Conservation (phyloP, 2,329 filamentous ascomycete species). For the Aspergillus sp. region DNA sequence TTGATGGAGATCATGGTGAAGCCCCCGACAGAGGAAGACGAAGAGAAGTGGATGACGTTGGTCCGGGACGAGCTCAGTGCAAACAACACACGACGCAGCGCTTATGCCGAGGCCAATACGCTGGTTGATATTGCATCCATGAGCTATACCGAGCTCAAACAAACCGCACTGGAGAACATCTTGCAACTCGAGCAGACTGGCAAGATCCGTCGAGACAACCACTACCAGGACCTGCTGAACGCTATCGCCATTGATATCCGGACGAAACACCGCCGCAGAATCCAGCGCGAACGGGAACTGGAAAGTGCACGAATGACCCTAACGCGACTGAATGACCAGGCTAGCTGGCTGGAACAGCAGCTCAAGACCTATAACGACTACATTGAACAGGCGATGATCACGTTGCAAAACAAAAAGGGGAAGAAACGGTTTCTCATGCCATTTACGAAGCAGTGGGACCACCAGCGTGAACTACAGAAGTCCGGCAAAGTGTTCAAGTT, state of each 20-base stretch:
- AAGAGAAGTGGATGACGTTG: slow-evolving; percentile 79
- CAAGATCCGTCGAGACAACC: slow-evolving; percentile 80
- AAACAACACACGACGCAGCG: slow-evolving; percentile 69
- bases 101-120: slow-evolving; percentile 82
- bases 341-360: slow-evolving; percentile 88
- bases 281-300: slow-evolving; percentile 87
- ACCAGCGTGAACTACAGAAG: slow-evolving; percentile 91
- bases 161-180: slow-evolving; percentile 90
- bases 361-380: slow-evolving; percentile 98
- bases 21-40: slow-evolving; percentile 81
- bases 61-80: slow-evolving; percentile 76
- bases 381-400: slow-evolving; percentile 97
- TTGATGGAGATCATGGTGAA: slow-evolving; percentile 95
- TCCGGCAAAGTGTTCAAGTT: slow-evolving; percentile 94
- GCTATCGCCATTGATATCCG: slow-evolving; percentile 95
- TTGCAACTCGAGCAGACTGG: slow-evolving; percentile 83
- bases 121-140: slow-evolving; percentile 87
- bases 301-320: slow-evolving; percentile 58
- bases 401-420: slow-evolving; percentile 92
- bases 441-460: slow-evolving; percentile 98
- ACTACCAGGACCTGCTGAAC: slow-evolving; percentile 97
- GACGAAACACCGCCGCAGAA: slow-evolving; percentile 88
- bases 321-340: slow-evolving; percentile 58
- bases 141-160: slow-evolving; percentile 89
- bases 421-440: slow-evolving; percentile 93